Evolutionary conservation across 176 grass and related monocot genomes (phyloP).

Genomic region (Oryza longistaminata): DNA sequence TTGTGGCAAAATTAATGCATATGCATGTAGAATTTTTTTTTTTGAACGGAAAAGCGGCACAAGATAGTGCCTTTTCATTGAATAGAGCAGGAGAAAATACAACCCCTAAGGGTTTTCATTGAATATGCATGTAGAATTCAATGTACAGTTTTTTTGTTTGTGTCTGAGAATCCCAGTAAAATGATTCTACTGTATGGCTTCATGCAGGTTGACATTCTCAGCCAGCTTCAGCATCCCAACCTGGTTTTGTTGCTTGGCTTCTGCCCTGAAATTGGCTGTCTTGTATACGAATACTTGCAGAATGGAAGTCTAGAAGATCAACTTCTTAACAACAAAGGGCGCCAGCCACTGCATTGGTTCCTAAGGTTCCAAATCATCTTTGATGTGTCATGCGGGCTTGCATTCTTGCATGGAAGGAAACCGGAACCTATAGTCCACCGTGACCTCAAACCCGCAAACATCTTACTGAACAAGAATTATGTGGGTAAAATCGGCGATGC

Average conservation of each 20-base stretch:
- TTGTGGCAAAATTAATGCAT: not conserved
- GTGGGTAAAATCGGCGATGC: conserved; percentile 81
- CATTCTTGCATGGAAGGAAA: conserved; percentile 74
- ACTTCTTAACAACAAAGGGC: conserved; percentile 43
- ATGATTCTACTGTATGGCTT: not conserved
- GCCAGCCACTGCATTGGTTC: conserved; percentile 66
- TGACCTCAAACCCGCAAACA: conserved; percentile 87
- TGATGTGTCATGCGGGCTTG: conserved; percentile 67
- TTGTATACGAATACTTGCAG: conserved; percentile 81
- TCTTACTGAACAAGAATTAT: conserved; percentile 71
- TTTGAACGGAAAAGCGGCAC: no score
- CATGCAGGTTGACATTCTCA: conserved; percentile 85
- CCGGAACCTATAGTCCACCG: conserved; percentile 87
- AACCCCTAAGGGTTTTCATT: no score
- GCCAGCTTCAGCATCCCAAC: conserved; percentile 81
- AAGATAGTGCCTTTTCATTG: no score
- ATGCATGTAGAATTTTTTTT: not conserved
- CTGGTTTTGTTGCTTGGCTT: conserved; percentile 76
- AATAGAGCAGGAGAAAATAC: no score
- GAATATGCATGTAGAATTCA: not conserved
- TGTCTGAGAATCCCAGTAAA: not conserved
- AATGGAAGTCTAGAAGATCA: conserved; percentile 86
- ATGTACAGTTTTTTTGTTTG: not conserved
- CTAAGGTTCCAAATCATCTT: conserved; percentile 73
- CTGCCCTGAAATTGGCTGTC: conserved; percentile 68